Evolutionary conservation across 176 grass and related monocot species (phyloP), one percentile per base, ranked within the genome.

Genomic region (Avena insularis): DNA sequence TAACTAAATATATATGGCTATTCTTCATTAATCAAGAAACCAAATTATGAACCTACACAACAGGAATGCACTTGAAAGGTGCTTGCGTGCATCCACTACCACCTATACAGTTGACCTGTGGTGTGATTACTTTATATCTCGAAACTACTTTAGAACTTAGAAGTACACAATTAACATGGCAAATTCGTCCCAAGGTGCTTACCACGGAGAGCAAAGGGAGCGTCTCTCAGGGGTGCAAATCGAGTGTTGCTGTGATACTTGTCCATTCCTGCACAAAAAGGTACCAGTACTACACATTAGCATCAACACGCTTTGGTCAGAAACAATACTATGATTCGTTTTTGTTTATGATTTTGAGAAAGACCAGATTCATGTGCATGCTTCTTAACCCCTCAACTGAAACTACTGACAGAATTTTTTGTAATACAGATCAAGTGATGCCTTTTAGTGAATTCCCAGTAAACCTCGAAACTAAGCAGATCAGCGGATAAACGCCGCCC

Each of bases 181-280:
- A 77, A 40, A 82, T n/a, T 16, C 23, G 4, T 10, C 10, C 1
- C 73, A 43, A 5, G 54, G 23, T 57, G 10, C 27, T 58, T 87
- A 91, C 89, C 89, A 66, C 75, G 57, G 3, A 84, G 57, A 84
- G 89, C 89, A 87, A 87, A 87, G 23, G 85, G 75, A 21, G 80
- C 10, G 0, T 87, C 56, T 5, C 36, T 79, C 4, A 87, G 48
- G 17, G 85, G 35, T 46, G 63, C 65, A 83, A 74, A 87, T 10
- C 9, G 56, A 38, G 85, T 12, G 20, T 75, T 87, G 63, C 21
- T 49, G 9, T 84, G 77, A 29, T 58, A 59, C 75, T 84, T 91
- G 14, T 84, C 89, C 89, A 91, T 91, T 75, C 65, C 89, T 91
- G 58, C 58, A 27, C 9, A 75, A 75, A n/a, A 75, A 21, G 7